Evolutionary conservation across 768 basidiomycete genomes (phyloP).

Genomic region (Leccinum variicolor): DNA sequence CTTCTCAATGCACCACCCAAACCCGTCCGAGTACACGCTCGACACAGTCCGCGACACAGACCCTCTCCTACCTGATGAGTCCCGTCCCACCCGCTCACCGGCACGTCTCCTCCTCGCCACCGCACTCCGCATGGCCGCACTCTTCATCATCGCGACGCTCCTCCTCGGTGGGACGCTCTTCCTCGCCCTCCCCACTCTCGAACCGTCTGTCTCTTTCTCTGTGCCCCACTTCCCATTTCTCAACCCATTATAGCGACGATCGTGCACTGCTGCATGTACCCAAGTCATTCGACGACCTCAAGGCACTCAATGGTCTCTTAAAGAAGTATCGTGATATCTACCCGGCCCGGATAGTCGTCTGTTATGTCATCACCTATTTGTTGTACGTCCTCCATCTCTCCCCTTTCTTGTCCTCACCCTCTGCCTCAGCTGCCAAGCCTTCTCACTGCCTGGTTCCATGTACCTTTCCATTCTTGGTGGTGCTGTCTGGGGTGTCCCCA

Average conservation of each 20-base stretch:
- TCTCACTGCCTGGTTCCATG: constrained; percentile 96
- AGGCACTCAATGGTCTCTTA: constrained; percentile 77
- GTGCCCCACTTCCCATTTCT: constrained; percentile 3
- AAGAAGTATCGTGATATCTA: constrained; percentile 93
- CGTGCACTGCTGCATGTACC: constrained; percentile 76
- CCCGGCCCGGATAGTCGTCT: constrained; percentile 79
- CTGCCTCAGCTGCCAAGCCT: constrained; percentile 78
- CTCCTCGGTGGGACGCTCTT: constrained; percentile 77
- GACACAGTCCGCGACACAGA: constrained; percentile 46
- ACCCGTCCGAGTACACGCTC: constrained; percentile 61
- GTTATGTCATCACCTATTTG: constrained; percentile 86
- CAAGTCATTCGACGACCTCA: constrained; percentile 82
- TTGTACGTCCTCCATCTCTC: constrained; percentile 60
- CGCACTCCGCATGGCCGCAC: constrained; percentile 74
- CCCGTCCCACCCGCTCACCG: constrained; percentile 36
- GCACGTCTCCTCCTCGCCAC: constrained; percentile 72
- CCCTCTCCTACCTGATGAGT: constrained; percentile 28
- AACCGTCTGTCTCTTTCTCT: constrained; percentile 52
- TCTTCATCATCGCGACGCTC: constrained; percentile 69
- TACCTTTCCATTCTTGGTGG: constrained; percentile 96
- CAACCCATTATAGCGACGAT: constrained; percentile 57
- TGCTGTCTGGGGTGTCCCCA: constrained; percentile 88
- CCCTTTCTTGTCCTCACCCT: constrained; percentile 6
- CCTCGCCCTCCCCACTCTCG: constrained; percentile 74
- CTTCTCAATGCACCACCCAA: constrained; percentile 25